Evolutionary conservation across 805 yeast genomes (phyloP).

Genomic region (Saturnispora galanensis): DNA sequence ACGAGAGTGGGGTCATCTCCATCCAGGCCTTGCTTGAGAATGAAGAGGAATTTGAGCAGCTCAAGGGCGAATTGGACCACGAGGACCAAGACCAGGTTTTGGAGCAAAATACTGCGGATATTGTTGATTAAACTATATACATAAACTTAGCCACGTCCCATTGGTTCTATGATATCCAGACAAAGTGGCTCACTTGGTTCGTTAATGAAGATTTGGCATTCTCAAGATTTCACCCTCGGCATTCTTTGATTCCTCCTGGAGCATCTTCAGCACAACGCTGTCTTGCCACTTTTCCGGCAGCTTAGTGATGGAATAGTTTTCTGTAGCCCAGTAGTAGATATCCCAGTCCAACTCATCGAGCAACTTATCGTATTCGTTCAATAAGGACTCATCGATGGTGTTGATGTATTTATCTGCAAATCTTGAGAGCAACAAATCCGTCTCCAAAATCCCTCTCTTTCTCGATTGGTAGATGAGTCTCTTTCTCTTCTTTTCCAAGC

Average conservation of each 20-base stretch:
- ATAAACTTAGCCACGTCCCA: neutral
- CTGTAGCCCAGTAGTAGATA: slow-evolving; percentile 95
- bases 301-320: slow-evolving; percentile 70
- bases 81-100: slow-evolving; percentile 2
- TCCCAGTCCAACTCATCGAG: slow-evolving; percentile 98
- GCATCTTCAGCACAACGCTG: slow-evolving; percentile 47
- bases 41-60: slow-evolving; percentile 53
- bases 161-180: no score
- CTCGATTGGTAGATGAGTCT: slow-evolving; percentile 84
- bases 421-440: slow-evolving; percentile 75
- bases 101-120: slow-evolving; percentile 11
- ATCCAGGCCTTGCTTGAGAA: slow-evolving; percentile 68
- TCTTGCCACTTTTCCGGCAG: slow-evolving; percentile 81
- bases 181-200: no score
- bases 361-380: slow-evolving; percentile 76
- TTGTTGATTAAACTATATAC: slow-evolving; percentile 5
- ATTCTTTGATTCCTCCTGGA: slow-evolving; percentile 70
- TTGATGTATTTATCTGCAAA: slow-evolving; percentile 72
- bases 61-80: slow-evolving; percentile 15
- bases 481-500: slow-evolving; percentile 68
- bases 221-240: slow-evolving; percentile 62
- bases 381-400: slow-evolving; percentile 48
- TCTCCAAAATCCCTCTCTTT: slow-evolving; percentile 90
- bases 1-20: slow-evolving; percentile 75
- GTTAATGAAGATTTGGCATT: slow-evolving; percentile 59